Evolutionary conservation across 2,329 filamentous ascomycete genomes (phyloP).

Genomic region (Alternaria incomplexa): DNA sequence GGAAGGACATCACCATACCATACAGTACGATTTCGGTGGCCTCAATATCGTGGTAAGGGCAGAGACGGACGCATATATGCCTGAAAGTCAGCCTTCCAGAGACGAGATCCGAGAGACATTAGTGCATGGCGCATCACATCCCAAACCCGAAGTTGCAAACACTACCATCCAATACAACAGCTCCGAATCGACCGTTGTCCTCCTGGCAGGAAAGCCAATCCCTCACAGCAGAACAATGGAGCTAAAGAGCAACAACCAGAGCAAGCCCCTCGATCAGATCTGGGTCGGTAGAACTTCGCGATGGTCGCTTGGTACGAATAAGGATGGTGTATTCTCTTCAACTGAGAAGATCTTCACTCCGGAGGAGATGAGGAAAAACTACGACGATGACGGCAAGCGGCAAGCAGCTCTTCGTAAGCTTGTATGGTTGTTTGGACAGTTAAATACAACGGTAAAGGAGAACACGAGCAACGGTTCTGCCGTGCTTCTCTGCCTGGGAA

Average conservation of each 20-base stretch:
- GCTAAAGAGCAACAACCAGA: neutral
- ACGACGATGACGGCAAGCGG: neutral
- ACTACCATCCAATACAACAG: neutral
- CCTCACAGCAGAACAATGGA: neutral
- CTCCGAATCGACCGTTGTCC: neutral
- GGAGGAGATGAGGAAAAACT: neutral
- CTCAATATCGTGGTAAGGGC: neutral
- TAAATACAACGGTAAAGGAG: neutral
- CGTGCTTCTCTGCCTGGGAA: neutral
- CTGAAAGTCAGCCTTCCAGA: neutral
- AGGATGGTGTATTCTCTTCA: neutral
- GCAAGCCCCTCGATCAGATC: neutral
- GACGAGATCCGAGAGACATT: too few relatives aligned
- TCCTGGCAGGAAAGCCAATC: neutral
- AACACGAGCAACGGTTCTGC: neutral
- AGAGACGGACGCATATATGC: neutral
- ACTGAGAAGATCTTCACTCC: neutral
- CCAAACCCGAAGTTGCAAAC: neutral
- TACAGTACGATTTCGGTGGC: neutral
- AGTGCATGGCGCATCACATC: too few relatives aligned
- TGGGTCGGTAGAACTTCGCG: neutral
- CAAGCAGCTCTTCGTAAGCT: neutral
- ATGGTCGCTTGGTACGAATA: neutral
- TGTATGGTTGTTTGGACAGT: neutral
- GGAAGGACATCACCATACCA: neutral